Percentiles rank a stretch among this genome's conserved stretches.
Conservation (phyloP, 805 yeast species). For the Yamadazyma takamatsuzukensis region DNA sequence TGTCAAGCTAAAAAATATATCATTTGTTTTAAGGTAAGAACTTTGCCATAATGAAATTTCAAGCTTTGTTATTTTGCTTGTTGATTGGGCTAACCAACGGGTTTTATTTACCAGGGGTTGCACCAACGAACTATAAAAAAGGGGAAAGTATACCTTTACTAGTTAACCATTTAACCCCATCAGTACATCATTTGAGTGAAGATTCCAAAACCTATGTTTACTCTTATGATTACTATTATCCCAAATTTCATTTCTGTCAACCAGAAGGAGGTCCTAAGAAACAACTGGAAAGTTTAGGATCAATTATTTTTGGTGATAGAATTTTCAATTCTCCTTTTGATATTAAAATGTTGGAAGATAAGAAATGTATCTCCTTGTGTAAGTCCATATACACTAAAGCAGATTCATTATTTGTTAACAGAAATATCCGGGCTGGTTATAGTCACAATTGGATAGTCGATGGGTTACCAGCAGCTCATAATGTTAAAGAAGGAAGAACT, state of each 20-base stretch:
- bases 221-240: slow-evolving; percentile 80
- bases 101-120: slow-evolving; percentile 93
- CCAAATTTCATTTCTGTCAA: slow-evolving; percentile 76
- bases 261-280: slow-evolving; percentile 65
- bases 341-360: slow-evolving; percentile 70
- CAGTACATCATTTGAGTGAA: slow-evolving; percentile 39
- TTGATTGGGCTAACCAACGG: slow-evolving; percentile 29
- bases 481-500: slow-evolving; percentile 54
- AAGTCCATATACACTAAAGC: slow-evolving; percentile 51
- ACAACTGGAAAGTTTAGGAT: slow-evolving; percentile 87
- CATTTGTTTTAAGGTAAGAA: not conserved
- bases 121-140: slow-evolving; percentile 81
- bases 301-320: slow-evolving; percentile 92
- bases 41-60: too few species aligned
- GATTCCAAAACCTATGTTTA: slow-evolving; percentile 54
- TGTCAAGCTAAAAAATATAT: not conserved
- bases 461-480: slow-evolving; percentile 87
- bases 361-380: slow-evolving; percentile 69
- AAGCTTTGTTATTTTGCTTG: slow-evolving; percentile 1
- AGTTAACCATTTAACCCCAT: slow-evolving; percentile 90
- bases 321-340: slow-evolving; percentile 90
- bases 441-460: slow-evolving; percentile 91
- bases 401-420: slow-evolving; percentile 73
- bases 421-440: slow-evolving; percentile 78
- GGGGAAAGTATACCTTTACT: slow-evolving; percentile 72